A percentile compares a stretch with the other conserved stretches of the same genome.
Evolutionary conservation across 2,329 filamentous ascomycete species (phyloP).

Genomic region (Claviceps humidiphila): DNA sequence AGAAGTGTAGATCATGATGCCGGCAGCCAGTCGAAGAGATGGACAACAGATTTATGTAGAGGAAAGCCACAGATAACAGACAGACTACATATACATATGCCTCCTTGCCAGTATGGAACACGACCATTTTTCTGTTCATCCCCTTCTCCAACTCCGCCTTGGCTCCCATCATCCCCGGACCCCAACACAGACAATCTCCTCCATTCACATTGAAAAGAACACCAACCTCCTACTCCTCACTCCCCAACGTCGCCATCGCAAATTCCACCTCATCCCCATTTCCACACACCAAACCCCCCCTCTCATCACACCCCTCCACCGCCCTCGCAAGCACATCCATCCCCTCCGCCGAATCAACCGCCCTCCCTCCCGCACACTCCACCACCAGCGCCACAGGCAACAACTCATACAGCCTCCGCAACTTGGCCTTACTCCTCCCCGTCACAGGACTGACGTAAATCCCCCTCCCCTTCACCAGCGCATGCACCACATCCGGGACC

Average conservation of each 20-base stretch:
- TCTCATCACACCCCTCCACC: conserved; percentile 32
- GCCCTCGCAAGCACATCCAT: conserved; percentile 25
- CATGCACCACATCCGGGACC: conserved; percentile 47
- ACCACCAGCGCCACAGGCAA: conserved; percentile 45
- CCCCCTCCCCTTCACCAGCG: conserved; percentile 47
- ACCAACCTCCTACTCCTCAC: background rate
- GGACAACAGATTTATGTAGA: too few relatives aligned
- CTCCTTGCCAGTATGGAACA: too few relatives aligned
- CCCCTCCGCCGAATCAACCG: conserved; percentile 35
- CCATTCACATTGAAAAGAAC: background rate
- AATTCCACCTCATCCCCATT: conserved; percentile 33
- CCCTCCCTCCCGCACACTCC: conserved; percentile 45
- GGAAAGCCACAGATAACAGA: too few relatives aligned
- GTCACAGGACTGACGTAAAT: conserved; percentile 47
- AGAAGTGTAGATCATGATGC: too few relatives aligned
- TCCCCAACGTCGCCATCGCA: conserved; percentile 9
- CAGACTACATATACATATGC: too few relatives aligned
- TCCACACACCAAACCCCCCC: conserved; percentile 37
- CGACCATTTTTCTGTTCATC: too few relatives aligned
- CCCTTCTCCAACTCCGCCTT: too few relatives aligned
- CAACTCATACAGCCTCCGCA: conserved; percentile 45
- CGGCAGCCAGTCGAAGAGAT: too few relatives aligned
- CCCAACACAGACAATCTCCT: background rate
- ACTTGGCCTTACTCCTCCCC: conserved; percentile 36
- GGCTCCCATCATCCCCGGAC: background rate